Percentiles rank a stretch among this genome's conserved stretches.
phyloP scores from a whole-genome alignment of 148 eudicot genomes.

The Rhododendron simsii region DNA sequence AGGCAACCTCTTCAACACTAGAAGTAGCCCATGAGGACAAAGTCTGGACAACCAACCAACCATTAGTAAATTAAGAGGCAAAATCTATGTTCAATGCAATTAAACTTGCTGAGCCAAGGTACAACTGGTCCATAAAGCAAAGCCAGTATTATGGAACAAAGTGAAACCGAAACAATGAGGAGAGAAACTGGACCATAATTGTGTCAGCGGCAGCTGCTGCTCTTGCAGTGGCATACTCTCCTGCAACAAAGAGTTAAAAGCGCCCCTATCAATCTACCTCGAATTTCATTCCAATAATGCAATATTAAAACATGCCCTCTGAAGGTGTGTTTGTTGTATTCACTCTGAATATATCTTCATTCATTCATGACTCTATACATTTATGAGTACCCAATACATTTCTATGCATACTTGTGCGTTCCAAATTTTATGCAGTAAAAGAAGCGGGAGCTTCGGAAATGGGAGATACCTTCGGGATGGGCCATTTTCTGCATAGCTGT shows the following conservation, averaged over 20 bases:
- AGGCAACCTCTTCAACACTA: constrained; percentile 87
- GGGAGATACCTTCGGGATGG: constrained; percentile 68
- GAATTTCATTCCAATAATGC: background rate
- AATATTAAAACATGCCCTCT: too few species aligned
- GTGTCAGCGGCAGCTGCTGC: constrained; percentile 87
- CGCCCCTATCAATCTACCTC: background rate
- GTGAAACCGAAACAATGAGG: background rate
- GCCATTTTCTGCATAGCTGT: constrained; percentile 93
- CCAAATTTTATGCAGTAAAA: background rate
- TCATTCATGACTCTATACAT: background rate
- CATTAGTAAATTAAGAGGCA: background rate
- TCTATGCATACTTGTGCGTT: background rate
- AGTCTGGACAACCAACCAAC: constrained; percentile 41
- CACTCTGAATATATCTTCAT: background rate
- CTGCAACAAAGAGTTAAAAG: constrained; percentile 28
- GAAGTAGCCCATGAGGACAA: constrained; percentile 77
- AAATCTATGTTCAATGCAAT: background rate
- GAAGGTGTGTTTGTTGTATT: background rate
- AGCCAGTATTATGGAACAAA: background rate
- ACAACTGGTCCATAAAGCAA: background rate
- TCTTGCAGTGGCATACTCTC: constrained; percentile 83
- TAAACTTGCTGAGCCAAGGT: background rate
- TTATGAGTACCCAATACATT: too few species aligned
- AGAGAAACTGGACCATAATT: constrained; percentile 56
- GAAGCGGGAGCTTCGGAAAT: background rate